A percentile compares a stretch with the other conserved stretches of the same genome.
phyloP scores from a whole-genome alignment of 2,329 filamentous ascomycete genomes.

The Talaromyces sp. region DNA sequence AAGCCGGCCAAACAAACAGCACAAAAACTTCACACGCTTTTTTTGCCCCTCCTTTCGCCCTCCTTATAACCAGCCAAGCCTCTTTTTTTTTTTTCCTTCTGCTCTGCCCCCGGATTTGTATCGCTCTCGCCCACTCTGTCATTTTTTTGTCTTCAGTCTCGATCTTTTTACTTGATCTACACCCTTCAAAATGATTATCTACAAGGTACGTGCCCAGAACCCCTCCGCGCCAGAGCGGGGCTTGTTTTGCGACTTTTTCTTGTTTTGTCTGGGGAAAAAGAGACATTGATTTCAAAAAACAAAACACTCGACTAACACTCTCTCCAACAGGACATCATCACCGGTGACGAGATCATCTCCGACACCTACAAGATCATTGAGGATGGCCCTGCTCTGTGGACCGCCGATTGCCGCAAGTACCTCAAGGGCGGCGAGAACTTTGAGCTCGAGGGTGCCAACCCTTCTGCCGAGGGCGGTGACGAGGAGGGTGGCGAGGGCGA shows the following conservation, averaged over 20 bases:
- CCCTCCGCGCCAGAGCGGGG: not conserved
- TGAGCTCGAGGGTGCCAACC: conserved; percentile 72
- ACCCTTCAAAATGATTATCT: conserved; percentile 66
- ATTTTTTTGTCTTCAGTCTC: conserved; percentile 22
- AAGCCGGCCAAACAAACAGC: conserved; percentile 8
- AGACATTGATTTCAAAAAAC: not conserved
- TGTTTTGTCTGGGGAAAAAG: not conserved
- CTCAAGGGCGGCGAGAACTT: conserved; percentile 64
- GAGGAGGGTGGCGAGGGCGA: conserved; percentile 65
- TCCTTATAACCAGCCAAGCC: conserved; percentile 3
- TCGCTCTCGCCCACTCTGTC: conserved; percentile 13
- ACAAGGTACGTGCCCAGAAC: conserved; percentile 49
- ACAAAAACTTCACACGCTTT: conserved; percentile 28
- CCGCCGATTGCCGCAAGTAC: conserved; percentile 90
- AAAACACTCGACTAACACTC: not conserved
- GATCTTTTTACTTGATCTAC: conserved; percentile 13
- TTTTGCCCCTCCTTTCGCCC: conserved; percentile 25
- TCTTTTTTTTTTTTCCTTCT: conserved; percentile 16
- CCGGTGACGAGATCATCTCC: conserved; percentile 92
- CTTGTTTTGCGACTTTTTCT: conserved; percentile 7
- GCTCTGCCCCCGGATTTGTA: not conserved
- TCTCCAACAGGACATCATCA: conserved; percentile 69
- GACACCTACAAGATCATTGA: conserved; percentile 85
- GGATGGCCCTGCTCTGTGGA: conserved; percentile 74
- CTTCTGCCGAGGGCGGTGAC: conserved; percentile 79